phyloP scores from a whole-genome alignment of 495 filamentous ascomycete species.

The Parmelia sp. region DNA sequence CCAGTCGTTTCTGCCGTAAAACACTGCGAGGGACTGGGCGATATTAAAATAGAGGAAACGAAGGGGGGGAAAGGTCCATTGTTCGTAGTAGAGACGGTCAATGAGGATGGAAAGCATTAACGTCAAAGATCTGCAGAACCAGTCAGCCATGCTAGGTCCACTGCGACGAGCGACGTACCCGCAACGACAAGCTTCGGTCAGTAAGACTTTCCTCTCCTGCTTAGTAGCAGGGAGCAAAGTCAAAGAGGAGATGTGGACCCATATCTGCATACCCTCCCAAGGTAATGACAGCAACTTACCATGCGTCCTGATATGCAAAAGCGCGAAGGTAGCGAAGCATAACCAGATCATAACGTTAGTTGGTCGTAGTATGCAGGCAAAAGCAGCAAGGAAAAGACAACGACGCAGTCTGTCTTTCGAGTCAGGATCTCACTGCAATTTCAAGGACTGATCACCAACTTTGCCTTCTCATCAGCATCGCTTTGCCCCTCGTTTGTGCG shows the following conservation, averaged over 20 bases:
- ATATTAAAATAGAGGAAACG: slow-evolving; percentile 92
- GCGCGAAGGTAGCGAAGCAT: slow-evolving; percentile 43
- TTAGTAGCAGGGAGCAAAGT: slow-evolving; percentile 39
- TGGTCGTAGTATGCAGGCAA: slow-evolving; percentile 82
- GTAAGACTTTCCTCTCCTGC: slow-evolving; percentile 46
- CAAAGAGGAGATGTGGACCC: slow-evolving; percentile 37
- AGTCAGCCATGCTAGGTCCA: slow-evolving; percentile 2
- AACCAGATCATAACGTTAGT: slow-evolving; percentile 89
- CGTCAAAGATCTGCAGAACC: slow-evolving; percentile 41
- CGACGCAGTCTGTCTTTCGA: slow-evolving; percentile 45
- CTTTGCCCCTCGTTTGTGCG: slow-evolving; percentile 10
- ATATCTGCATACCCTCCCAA: slow-evolving; percentile 24
- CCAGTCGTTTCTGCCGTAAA: slow-evolving; percentile 87
- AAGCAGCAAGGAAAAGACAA: slow-evolving; percentile 67
- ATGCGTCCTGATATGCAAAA: slow-evolving; percentile 32
- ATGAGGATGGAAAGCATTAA: slow-evolving; percentile 57
- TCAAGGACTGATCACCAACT: slow-evolving; percentile 14
- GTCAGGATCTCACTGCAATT: slow-evolving; percentile 14
- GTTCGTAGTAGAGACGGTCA: slow-evolving; percentile 76
- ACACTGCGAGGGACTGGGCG: slow-evolving; percentile 72
- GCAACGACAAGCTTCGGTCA: slow-evolving; percentile 58
- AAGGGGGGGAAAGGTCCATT: slow-evolving; percentile 86
- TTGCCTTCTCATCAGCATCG: slow-evolving; percentile 22
- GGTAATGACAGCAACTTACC: slow-evolving; percentile 24
- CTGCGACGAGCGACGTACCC: slow-evolving; percentile 44